Conservation (phyloP, 495 filamentous ascomycete species). For the Trichoderma erinaceum region DNA sequence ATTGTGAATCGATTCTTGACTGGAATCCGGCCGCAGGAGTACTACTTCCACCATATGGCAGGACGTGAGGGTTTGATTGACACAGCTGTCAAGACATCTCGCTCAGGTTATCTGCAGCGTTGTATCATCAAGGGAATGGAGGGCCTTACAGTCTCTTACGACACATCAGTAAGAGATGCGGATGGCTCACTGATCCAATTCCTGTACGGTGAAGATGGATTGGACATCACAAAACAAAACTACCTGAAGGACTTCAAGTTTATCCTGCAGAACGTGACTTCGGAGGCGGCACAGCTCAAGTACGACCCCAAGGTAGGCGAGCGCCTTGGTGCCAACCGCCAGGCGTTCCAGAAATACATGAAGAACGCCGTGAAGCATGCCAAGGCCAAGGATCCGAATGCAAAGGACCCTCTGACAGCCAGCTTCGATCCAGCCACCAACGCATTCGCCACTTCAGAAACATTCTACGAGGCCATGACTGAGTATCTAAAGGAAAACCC, state of each 20-base stretch:
- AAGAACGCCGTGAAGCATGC: conserved; percentile 70
- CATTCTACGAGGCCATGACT: conserved; percentile 55
- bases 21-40: conserved; percentile 93
- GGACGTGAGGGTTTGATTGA: conserved; percentile 98
- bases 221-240: conserved; percentile 91
- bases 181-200: conserved; percentile 94
- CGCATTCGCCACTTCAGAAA: conserved; percentile 83
- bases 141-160: conserved; percentile 84
- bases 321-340: conserved; percentile 43
- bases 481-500: conserved; percentile 73
- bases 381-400: conserved; percentile 59
- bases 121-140: conserved; percentile 99
- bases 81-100: conserved; percentile 96
- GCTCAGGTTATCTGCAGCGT: conserved; percentile 93
- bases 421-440: conserved; percentile 67
- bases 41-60: conserved; percentile 99
- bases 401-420: conserved; percentile 71
- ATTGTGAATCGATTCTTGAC: conserved; percentile 96
- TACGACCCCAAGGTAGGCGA: conserved; percentile 37
- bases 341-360: conserved; percentile 66
- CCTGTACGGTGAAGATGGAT: conserved; percentile 91
- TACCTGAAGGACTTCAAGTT: conserved; percentile 90
- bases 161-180: conserved; percentile 86
- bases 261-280: conserved; percentile 66
- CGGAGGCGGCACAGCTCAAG: conserved; percentile 43